phyloP scores from a whole-genome alignment of 2,329 filamentous ascomycete species.

The Sporothrix schenckii region DNA sequence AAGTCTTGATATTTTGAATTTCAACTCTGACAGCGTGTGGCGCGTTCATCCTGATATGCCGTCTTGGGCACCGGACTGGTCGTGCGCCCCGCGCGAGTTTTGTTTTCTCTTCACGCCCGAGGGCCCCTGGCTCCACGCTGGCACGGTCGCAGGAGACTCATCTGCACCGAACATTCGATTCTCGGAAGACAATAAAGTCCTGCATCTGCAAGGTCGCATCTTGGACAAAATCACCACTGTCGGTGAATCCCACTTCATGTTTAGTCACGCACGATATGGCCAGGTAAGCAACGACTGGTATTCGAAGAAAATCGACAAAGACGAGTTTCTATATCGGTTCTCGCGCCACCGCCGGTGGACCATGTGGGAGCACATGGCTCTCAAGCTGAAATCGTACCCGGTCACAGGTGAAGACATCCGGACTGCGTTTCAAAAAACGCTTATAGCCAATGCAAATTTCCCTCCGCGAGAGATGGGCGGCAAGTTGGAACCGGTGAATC shows the following conservation, averaged over 20 bases:
- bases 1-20: slow-evolving; percentile 2
- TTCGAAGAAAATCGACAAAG: neutral
- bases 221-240: neutral
- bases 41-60: neutral
- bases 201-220: neutral
- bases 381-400: slow-evolving; percentile 6
- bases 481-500: neutral
- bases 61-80: slow-evolving; percentile 18
- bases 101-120: neutral
- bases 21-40: slow-evolving; percentile 14
- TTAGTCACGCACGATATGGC: neutral
- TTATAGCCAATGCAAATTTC: neutral
- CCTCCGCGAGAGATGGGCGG: neutral
- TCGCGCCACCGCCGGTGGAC: slow-evolving; percentile 2
- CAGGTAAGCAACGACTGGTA: slow-evolving; percentile 17
- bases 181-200: neutral
- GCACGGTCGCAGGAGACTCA: neutral
- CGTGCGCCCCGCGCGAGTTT: slow-evolving; percentile 1
- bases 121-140: slow-evolving; percentile 7
- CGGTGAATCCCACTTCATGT: neutral
- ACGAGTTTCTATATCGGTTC: neutral
- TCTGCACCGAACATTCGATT: neutral
- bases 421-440: slow-evolving; percentile 3
- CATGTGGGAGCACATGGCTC: slow-evolving; percentile 14
- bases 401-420: neutral